phyloP scores from a whole-genome alignment of 805 yeast species.

The Starmerella gropengiesseri region DNA sequence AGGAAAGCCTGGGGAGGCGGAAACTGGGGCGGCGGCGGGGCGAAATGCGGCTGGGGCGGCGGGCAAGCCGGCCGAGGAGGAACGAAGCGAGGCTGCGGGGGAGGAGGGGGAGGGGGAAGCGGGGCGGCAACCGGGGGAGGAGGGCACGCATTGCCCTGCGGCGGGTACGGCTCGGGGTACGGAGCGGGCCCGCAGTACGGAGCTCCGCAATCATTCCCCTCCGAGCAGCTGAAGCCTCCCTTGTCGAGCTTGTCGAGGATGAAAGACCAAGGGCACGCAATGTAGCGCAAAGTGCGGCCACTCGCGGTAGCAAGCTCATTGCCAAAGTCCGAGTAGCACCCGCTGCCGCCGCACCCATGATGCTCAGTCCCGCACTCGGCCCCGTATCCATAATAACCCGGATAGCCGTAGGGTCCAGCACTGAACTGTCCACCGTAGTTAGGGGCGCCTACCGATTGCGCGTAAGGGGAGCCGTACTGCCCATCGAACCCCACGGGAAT shows the following conservation, averaged over 20 bases:
- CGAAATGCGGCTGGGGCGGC: background rate
- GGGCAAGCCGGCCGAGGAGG: background rate
- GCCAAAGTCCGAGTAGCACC: conserved; percentile 8
- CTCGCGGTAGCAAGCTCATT: conserved; percentile 7
- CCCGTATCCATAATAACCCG: background rate
- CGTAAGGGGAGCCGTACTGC: too few relatives aligned
- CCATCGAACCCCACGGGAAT: too few relatives aligned
- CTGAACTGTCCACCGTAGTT: background rate
- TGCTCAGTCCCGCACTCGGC: conserved; percentile 1
- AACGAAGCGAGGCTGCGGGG: background rate
- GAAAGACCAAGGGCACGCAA: conserved; percentile 14
- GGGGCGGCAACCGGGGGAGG: background rate
- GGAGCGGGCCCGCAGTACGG: background rate
- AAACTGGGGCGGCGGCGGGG: conserved; percentile 4
- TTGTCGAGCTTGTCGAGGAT: conserved; percentile 8
- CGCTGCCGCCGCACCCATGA: conserved; percentile 1
- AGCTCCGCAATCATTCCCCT: background rate
- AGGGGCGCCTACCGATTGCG: background rate
- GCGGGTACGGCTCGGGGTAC: conserved; percentile 1
- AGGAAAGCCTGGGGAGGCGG: background rate
- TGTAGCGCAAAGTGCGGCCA: conserved; percentile 9
- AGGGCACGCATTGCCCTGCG: background rate
- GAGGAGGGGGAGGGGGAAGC: conserved; percentile 5
- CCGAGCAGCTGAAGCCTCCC: conserved; percentile 1
- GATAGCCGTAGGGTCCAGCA: background rate